Evolutionary conservation across 2,329 filamentous ascomycete species (phyloP), one percentile per base, ranked within the genome.

Genomic region (Nannizzia gypsea): DNA sequence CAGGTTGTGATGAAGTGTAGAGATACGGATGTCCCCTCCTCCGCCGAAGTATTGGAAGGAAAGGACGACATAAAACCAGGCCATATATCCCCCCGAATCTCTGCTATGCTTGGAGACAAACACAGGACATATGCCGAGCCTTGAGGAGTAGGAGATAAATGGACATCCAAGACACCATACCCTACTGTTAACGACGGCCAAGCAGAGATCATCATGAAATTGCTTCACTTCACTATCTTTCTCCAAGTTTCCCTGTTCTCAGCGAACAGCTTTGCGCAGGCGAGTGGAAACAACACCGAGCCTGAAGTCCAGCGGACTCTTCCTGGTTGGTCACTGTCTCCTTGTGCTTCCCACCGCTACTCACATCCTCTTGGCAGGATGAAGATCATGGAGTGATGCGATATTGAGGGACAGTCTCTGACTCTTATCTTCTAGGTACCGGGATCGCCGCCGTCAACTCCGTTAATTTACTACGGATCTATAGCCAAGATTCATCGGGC

Each of bases 381-480:
- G 42, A 46, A 46, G 42, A 46, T 46, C 42, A 11, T 46, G 42
- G 20, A 9, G 22, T 22, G 22, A 6, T 52, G 26, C 48, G 28
- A 36, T 36, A 13, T 13, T 3, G 31, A 52, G 26, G n/a, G 2
- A 31, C 4, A 52, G 5, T 28, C 13, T 52, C 48, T 52, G 24
- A 52, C 22, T n/a, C 11, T n/a, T 52, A n/a, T 52, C 11, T 26
- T 28, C 6, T 31, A 52, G 48, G 28, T 28, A 56, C 54, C 17
- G 54, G 36, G 9, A 36, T 56, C 9, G 54, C 54, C 20, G 54
- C 54, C n/a, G 54, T 56, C 20, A 56, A 56, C 54, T 56, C 54
- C 38, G 54, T 36, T 6, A 56, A 56, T 24, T 28, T 36, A 8
- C n/a, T 56, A 17, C 54, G 54, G n/a, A 40, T 56, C 9, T 56